Percentiles rank a stretch among this genome's conserved stretches.
phyloP scores from a whole-genome alignment of 202 grass and related monocot species.

The Panicum virgatum region DNA sequence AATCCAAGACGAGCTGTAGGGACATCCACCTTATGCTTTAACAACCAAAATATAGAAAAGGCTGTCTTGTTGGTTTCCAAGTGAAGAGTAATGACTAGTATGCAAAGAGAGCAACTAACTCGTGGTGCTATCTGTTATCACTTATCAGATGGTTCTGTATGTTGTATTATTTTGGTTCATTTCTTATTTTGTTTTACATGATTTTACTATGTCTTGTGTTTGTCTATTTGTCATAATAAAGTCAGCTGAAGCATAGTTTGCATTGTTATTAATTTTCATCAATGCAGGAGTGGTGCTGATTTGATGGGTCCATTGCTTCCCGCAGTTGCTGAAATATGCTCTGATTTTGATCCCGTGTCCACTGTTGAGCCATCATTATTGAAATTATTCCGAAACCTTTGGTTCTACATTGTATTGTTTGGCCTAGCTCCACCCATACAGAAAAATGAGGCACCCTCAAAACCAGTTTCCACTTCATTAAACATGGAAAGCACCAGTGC shows the following conservation, averaged over 20 bases:
- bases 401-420: slow-evolving; percentile 99
- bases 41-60: not conserved
- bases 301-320: slow-evolving; percentile 93
- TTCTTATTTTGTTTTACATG: slow-evolving; percentile 4
- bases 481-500: slow-evolving; percentile 54
- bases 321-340: slow-evolving; percentile 97
- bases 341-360: slow-evolving; percentile 96
- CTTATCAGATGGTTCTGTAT: slow-evolving; percentile 15
- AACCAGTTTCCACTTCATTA: slow-evolving; percentile 80
- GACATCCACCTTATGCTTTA: not conserved
- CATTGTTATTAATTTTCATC: slow-evolving; percentile 32
- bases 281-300: slow-evolving; percentile 94
- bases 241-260: slow-evolving; percentile 20
- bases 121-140: not conserved
- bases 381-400: slow-evolving; percentile 95
- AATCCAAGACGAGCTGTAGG: not conserved
- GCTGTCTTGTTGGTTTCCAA: not conserved
- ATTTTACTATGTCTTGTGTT: slow-evolving; percentile 18
- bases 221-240: slow-evolving; percentile 12
- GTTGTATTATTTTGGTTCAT: not conserved
- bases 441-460: slow-evolving; percentile 63
- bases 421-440: slow-evolving; percentile 96
- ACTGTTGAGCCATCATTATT: slow-evolving; percentile 88
- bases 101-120: not conserved
- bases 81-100: not conserved